Conservation (phyloP, 2,329 filamentous ascomycete species). For the Paraconiothyrium sp. region DNA sequence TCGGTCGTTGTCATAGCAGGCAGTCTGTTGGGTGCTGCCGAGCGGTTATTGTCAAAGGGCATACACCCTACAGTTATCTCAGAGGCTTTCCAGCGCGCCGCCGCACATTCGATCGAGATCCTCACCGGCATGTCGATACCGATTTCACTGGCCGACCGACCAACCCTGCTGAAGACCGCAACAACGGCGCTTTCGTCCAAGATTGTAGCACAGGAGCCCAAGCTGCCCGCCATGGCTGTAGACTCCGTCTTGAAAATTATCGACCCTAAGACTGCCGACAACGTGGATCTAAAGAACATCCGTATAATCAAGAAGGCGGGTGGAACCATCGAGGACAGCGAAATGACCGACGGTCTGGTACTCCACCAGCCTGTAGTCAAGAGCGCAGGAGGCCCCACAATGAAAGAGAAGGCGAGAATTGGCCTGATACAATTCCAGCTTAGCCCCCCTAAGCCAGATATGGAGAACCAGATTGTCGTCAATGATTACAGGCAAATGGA, state of each 20-base stretch:
- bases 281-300: constrained; percentile 96
- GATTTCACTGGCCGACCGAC: constrained; percentile 85
- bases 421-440: constrained; percentile 98
- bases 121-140: constrained; percentile 96
- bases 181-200: constrained; percentile 98
- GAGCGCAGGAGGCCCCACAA: constrained; percentile 85
- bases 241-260: constrained; percentile 96
- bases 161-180: constrained; percentile 92
- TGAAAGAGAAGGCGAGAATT: constrained; percentile 98
- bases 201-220: constrained; percentile 97
- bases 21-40: constrained; percentile 91
- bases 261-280: constrained; percentile 93
- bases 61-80: constrained; percentile 98
- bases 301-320: constrained; percentile 97
- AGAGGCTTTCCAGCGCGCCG: constrained; percentile 95
- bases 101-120: constrained; percentile 85
- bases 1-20: constrained; percentile 98
- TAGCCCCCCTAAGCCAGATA: constrained; percentile 97
- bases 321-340: constrained; percentile 97
- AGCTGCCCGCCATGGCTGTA: constrained; percentile 96
- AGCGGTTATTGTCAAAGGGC: constrained; percentile 85
- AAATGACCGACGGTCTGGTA: constrained; percentile 94
- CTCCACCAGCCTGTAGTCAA: constrained; percentile 93
- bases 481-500: constrained; percentile 99
- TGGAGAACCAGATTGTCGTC: constrained; percentile 99